Evolutionary conservation across 116 monocot species (phyloP).

Genomic region (Thalassia testudinum): DNA sequence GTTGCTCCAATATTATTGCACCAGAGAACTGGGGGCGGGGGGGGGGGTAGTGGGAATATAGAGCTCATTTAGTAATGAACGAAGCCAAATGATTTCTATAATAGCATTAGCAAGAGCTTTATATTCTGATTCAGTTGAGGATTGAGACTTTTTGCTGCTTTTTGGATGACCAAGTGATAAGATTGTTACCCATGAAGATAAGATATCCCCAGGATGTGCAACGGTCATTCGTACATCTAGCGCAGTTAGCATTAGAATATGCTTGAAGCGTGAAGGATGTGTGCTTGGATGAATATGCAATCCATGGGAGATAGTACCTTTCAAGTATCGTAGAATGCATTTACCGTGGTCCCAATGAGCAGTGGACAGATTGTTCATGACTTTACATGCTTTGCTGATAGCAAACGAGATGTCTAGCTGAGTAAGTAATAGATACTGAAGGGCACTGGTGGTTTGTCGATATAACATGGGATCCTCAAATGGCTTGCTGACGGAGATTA

Average conservation of each 20-base stretch:
- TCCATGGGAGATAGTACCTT: background rate
- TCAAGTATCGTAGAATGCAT: too few species aligned
- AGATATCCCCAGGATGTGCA: background rate
- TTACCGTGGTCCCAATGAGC: background rate
- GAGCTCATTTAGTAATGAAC: background rate
- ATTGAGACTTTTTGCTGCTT: background rate
- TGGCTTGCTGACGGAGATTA: background rate
- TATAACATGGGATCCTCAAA: slow-evolving; percentile 1
- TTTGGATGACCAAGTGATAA: too few species aligned
- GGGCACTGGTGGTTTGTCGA: background rate
- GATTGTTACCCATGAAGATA: background rate
- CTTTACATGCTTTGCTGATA: background rate
- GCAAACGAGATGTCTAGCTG: too few species aligned
- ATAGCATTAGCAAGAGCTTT: background rate
- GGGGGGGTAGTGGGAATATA: background rate
- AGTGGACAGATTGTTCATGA: background rate
- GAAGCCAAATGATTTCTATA: slow-evolving; percentile 1
- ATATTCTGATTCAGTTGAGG: slow-evolving; percentile 2
- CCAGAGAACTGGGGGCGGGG: background rate
- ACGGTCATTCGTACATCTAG: background rate
- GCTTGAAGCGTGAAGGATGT: too few species aligned
- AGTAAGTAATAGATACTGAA: slow-evolving; percentile 4
- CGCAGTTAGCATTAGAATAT: too few species aligned
- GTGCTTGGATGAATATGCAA: background rate
- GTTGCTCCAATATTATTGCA: slow-evolving; percentile 5